Base-by-base conservation (phyloP, 805 yeast species). In the Teunomyces tritomae region DNA sequence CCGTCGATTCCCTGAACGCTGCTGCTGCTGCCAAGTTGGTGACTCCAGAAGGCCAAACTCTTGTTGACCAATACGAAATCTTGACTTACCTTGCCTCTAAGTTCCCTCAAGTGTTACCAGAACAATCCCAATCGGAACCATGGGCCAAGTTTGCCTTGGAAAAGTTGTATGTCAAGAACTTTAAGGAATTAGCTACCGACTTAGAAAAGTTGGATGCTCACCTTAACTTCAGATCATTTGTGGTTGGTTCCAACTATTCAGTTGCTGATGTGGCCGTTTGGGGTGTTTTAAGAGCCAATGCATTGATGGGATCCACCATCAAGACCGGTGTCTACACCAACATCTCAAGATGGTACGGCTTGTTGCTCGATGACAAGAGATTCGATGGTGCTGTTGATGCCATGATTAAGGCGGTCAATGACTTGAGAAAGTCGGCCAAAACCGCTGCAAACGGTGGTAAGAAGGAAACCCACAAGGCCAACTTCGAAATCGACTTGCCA, bases 221-320 rank as follows among this genome's bases (percentile, higher is more conserved):
- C 67, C 78, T 92, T 68, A 89, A 89, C 77, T 82, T 87, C 76
- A 82, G 96, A 63, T 80, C 97, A 6, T 91, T 80, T 64, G 65
- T 89, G 46, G 68, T 79, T 47, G 96, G 94, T 34, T 77, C 83
- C 68, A 56, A 73, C n/a, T 71, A 78, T 52, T 73, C 95, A 10
- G 67, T 83, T 39, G 94, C 96, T 45, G 99, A 92, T 69, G 75
- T 89, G 51, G 87, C 92, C 11, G 77, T 87, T 16, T 92, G 97
- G 97, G 97, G 97, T 68, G 88, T 86, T 43, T 76, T 92, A 57
- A 83, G 97, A 72, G 88, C 96, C 53, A 92, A 94, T 67, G 89
- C 96, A 46, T 85, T 92, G 65, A 88, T 91, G 76, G 96, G 94
- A 20, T 87, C 96, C 13, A 85, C 89, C 54, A 79, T 90, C 68